Evolutionary conservation across 768 basidiomycete genomes (phyloP).

Genomic region (Epithele typhae): DNA sequence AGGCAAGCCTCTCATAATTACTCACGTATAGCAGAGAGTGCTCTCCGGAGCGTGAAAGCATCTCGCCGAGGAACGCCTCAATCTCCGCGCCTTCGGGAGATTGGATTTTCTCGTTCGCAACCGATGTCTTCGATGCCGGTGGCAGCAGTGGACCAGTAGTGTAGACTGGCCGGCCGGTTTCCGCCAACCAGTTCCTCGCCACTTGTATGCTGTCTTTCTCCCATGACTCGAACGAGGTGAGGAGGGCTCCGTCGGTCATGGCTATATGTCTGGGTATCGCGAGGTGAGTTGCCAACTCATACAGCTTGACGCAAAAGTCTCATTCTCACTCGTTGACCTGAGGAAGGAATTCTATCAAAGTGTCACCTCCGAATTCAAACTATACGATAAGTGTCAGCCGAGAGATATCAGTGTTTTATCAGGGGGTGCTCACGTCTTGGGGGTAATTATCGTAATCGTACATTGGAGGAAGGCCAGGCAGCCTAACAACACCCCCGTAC

Average conservation of each 20-base stretch:
- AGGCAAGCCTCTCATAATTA: too few species aligned
- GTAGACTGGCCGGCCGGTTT: conserved; percentile 8
- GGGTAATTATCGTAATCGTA: conserved; percentile 6
- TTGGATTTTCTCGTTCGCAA: conserved; percentile 7
- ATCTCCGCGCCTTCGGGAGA: conserved; percentile 11
- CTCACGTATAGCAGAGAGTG: conserved; percentile 21
- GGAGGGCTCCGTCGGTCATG: conserved; percentile 18
- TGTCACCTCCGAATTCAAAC: not conserved
- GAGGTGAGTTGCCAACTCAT: too few species aligned
- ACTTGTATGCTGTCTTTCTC: conserved; percentile 16
- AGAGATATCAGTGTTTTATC: too few species aligned
- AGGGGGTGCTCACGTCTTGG: not conserved
- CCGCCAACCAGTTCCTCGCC: conserved; percentile 11
- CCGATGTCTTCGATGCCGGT: not conserved
- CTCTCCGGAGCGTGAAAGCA: conserved; percentile 11
- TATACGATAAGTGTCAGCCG: too few species aligned
- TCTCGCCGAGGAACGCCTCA: conserved; percentile 12
- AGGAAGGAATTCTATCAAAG: not conserved
- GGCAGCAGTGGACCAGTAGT: conserved; percentile 16
- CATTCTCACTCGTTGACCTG: conserved; percentile 6
- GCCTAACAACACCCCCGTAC: not conserved
- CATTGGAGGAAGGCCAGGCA: conserved; percentile 6
- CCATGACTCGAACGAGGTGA: conserved; percentile 8
- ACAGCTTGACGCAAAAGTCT: too few species aligned
- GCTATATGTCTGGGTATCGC: not conserved